A percentile compares a stretch with the other conserved stretches of the same genome.
Evolutionary conservation across 2,329 filamentous ascomycete species (phyloP).

Genomic region (Paraphaeosphaeria minitans): DNA sequence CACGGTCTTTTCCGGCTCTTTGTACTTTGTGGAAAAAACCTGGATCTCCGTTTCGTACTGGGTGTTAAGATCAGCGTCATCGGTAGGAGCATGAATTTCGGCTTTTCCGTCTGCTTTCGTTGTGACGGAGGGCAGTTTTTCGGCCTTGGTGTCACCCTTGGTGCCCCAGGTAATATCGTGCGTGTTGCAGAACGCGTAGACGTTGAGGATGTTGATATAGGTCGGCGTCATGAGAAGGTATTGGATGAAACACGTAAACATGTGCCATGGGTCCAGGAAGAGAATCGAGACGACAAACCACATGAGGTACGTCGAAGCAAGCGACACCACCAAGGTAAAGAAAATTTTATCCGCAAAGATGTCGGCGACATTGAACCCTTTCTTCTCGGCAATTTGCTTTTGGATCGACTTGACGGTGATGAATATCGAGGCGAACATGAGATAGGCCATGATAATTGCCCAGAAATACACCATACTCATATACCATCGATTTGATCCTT

Average conservation of each 20-base stretch:
- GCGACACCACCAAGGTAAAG: slow-evolving; percentile 89
- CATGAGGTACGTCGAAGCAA: slow-evolving; percentile 89
- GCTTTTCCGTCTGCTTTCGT: slow-evolving; percentile 95
- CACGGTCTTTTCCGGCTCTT: slow-evolving; percentile 69
- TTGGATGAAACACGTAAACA: slow-evolving; percentile 92
- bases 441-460: slow-evolving; percentile 89
- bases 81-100: slow-evolving; percentile 81
- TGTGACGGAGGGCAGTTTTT: slow-evolving; percentile 85
- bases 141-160: slow-evolving; percentile 95
- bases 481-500: slow-evolving; percentile 92
- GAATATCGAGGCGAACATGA: slow-evolving; percentile 93
- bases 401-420: slow-evolving; percentile 90
- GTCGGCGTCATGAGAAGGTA: slow-evolving; percentile 94
- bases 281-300: slow-evolving; percentile 90
- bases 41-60: slow-evolving; percentile 88
- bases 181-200: slow-evolving; percentile 98
- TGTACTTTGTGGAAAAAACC: slow-evolving; percentile 75
- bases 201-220: slow-evolving; percentile 98
- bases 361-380: slow-evolving; percentile 70
- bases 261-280: slow-evolving; percentile 99
- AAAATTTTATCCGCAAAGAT: slow-evolving; percentile 89
- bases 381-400: slow-evolving; percentile 63
- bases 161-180: slow-evolving; percentile 98
- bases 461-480: slow-evolving; percentile 99
- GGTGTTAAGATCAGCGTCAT: slow-evolving; percentile 92